Evolutionary conservation across 140 eudicot species (phyloP), one percentile per base, ranked within the genome.

Genomic region (Stevia rebaudiana): DNA sequence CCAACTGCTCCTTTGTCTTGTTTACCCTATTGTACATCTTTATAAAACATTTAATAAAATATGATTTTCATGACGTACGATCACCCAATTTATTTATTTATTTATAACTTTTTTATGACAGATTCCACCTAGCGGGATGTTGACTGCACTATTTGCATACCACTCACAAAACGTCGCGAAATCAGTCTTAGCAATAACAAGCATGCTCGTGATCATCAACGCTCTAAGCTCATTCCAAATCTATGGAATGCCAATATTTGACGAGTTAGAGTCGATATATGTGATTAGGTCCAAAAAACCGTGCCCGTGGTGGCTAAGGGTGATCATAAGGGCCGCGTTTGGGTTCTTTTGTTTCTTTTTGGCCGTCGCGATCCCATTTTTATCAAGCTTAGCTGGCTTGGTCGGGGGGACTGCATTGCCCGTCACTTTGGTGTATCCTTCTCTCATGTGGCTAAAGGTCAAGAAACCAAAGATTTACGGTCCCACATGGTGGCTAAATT

Each of bases 401-500:
- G 56, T 89, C n/a, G 97, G 97, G 39, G 95, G 92, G 17, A 63
- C 81, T 0, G 69, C 92, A 6, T 51, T 86, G 43, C 97, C 95
- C 0, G 87, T 89, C 31, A 89, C 97, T 0, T 62, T 83, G 40
- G 97, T 85, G 5, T 84, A 89, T 60, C 97, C 97, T 13, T 89
- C 94, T 70, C 80, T 86, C 55, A 89, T 89, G 97, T 89, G 95
- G 95, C 75, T 86, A 7, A 81, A 71, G 65, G 76, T 86, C 23
- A 89, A 81, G 87, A 86, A 78, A 63, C 94, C 94, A 9, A 78
- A 76, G 75, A 63, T 19, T 3, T 84, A 72, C 40, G 42, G 82
- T 35, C 75, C 71, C 0, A 28, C 25, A 7, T 88, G 96, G 96
- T 88, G 85, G 83, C 61, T 88, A 16, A 88, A 84, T 48, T 84